Evolutionary conservation across 805 yeast species (phyloP), one percentile per base, ranked within the genome.

Genomic region (Candida qinlingensis): DNA sequence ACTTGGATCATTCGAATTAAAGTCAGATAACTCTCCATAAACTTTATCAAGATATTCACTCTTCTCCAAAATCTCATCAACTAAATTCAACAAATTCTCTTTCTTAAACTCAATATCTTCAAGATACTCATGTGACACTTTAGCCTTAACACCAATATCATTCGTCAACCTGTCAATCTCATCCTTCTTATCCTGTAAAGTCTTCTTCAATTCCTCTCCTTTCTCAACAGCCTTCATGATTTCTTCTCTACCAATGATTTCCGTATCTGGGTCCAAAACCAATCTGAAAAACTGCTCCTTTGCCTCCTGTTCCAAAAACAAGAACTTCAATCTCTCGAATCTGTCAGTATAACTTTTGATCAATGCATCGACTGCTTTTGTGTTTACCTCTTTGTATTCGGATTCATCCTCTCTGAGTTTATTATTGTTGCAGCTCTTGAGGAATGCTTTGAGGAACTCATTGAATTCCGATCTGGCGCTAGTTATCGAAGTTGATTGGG

Each of bases 251-350:
- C 64, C 65, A 12, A 70, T 58, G 31, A 56, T 52, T 35, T 51
- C 45, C 1, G 60, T 57, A 35, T 65, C 55, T 47, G 64, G 61
- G 46, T 64, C 69, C 10, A 79, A 66, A 8, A 85, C 65, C 29
- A 70, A 67, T 36, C 85, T 65, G 36, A 85, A 65, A 62, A 85
- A 85, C 61, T 78, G 76, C 54, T 83, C 87, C 52, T 85, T 77
- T 4, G 89, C 75, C 53, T 83, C 90, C 57, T 83, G 86, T 60
- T 85, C 92, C 39, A 83, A 61, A 58, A 81, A 85, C 48, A 81
- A 75, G 52, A 82, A 82, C 56, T 82, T 81, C 39, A 84, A 67
- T 49, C 82, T 74, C 13, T 76, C 73, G 50, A 77, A 76, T 28
- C 74, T 37, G 4, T 53, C 55, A 10, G 43, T 51, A 37, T 55